Base-by-base conservation (phyloP, 805 yeast species). In the Yarrowia sp. region DNA sequence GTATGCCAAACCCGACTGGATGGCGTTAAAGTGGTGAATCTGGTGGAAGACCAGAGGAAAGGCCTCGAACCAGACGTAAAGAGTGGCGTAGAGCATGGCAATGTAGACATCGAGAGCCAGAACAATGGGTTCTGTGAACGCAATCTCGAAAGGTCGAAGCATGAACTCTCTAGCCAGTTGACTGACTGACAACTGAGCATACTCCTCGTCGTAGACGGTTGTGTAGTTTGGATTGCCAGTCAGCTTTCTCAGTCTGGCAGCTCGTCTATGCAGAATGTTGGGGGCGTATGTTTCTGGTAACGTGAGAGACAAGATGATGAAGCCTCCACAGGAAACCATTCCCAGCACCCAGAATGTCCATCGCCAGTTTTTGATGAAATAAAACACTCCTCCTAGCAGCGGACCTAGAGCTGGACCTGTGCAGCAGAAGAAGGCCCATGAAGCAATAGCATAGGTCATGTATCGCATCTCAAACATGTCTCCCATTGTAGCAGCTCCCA, bases 401-500 rank as follows among this genome's bases (percentile, higher is more conserved):
- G 90, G 89, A 13, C 87, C 88, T 14, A 83, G 52, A 3, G 82
- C 78, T 0, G 87, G 87, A 8, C 88, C 89, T 43, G 80, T 75
- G 44, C 82, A 83, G 1, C 86, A 84, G 64, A 82, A 84, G 39
- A 82, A 69, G 14, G 85, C 79, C 90, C 90, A 86, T 7, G 78
- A 67, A 5, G 83, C 84, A 58, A 87, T 74, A 2, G 82, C 83
- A 19, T 81, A 71, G 1, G 88, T 86, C 49, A 82, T 74, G 69
- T 76, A 76, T 7, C 83, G 78, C n/a, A 78, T 76, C 6, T 74
- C 52, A 13, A 82, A 74, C 55, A 86, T 74, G 74, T 86, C 89
- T 34, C 84, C 83, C 61, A 85, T 74, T 6, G 85, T 78, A 9
- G 87, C 89, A 69, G 93, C 93, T n/a, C 92, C 96, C 72, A 90